Base-by-base conservation (phyloP, 1,284 basidiomycete genomes). In the Ustilago vetiveriae region DNA sequence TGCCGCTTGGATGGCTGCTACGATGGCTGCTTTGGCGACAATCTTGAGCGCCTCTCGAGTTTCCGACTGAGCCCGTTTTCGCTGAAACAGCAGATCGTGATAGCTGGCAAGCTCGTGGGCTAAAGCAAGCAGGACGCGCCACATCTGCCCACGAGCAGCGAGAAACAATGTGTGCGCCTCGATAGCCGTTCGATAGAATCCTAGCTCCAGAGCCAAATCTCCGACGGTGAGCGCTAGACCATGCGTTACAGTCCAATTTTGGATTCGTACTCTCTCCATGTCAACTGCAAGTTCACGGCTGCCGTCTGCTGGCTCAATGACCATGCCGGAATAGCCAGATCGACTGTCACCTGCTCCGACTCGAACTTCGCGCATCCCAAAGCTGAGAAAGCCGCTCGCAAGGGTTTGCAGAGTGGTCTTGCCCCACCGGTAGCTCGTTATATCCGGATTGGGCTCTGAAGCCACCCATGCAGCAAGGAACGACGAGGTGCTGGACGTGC, bases 181-280 rank as follows among this genome's bases (percentile, higher is more conserved):
- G 11, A 70, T 56, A 0, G 67, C 67, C 2, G 52, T 53, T 1
- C 58, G 33, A 19, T 54, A 64, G 3, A 56, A 38, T 0, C 52
- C 56, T 0, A 64, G 14, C 21, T 70, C 52, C n/a, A 70, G 44
- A 0, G 60, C 60, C 3, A 70, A 33, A n/a, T 70, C 51, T 2
- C 60, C 67, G 0, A 48, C 44, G 0, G 67, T 64, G 7, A 70
- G 56, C 0, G 67, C 67, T 2, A 64, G 26, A 3, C 67, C 67
- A 19, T 59, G 53, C 4, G 44, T 46, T 1, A 70, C 60, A 3
- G 67, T 70, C 67, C 67, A 70, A 26, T 70, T 70, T 21, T 70
- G 60, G 3, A 46, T 4, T 6, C 22, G n/a, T 11, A 70, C 43
- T 21, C 44, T 54, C 24, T 56, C 67, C 47, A 56, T 39, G 13